Conservation (phyloP, 116 monocot species). For the Thalassia testudinum region DNA sequence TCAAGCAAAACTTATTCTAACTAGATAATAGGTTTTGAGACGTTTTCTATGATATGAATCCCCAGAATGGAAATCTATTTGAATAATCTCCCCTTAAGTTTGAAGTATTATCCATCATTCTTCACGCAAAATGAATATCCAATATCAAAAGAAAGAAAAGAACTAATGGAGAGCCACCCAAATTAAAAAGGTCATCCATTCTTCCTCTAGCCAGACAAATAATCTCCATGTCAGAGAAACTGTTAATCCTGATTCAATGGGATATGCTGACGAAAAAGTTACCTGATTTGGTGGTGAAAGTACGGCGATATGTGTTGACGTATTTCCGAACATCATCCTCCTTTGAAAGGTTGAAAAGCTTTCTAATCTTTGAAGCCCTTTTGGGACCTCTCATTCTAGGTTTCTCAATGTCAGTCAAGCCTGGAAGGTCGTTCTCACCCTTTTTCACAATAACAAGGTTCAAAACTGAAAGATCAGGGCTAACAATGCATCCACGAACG, state of each 20-base stretch:
- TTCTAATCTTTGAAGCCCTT: slow-evolving; percentile 52
- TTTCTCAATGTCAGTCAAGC: slow-evolving; percentile 43
- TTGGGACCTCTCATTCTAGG: slow-evolving; percentile 51
- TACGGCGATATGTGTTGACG: slow-evolving; percentile 45
- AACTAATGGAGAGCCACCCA: no score
- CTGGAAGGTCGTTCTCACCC: slow-evolving; percentile 59
- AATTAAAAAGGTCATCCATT: no score
- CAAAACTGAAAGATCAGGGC: slow-evolving; percentile 36
- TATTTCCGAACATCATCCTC: slow-evolving; percentile 64
- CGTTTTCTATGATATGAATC: background rate
- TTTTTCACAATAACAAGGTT: slow-evolving; percentile 39
- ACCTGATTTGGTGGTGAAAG: slow-evolving; percentile 44
- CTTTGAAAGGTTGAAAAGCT: slow-evolving; percentile 49
- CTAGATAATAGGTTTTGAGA: no score
- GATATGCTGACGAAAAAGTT: background rate
- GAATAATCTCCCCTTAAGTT: background rate
- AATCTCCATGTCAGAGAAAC: background rate
- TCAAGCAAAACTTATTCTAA: no score
- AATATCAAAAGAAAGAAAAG: background rate
- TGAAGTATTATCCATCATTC: background rate
- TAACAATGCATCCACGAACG: slow-evolving; percentile 56
- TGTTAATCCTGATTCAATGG: background rate
- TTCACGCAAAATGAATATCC: background rate
- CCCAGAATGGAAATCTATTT: background rate
- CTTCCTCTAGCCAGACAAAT: no score